These are phyloP conservation scores for Septoria linicola DNA, from an alignment of 2,329 filamentous ascomycete genomes.

Conservation along the genomic window DNA sequence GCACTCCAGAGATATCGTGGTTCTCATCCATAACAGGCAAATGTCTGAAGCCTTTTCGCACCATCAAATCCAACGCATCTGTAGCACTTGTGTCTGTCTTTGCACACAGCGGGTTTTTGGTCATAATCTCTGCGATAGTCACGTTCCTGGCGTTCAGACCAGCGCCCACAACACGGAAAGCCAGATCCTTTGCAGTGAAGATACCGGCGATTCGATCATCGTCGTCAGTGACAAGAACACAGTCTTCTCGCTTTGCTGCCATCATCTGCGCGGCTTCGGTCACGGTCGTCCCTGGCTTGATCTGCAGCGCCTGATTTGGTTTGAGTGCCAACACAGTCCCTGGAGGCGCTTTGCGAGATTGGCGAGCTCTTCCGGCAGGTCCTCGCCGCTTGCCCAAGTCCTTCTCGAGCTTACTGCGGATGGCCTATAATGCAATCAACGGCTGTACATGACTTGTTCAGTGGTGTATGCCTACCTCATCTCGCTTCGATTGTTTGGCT, in stretches of 20 bases:
- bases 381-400: slow-evolving; percentile 98
- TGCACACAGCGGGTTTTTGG: slow-evolving; percentile 96
- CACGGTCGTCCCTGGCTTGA: slow-evolving; percentile 91
- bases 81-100: slow-evolving; percentile 97
- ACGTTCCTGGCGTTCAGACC: slow-evolving; percentile 86
- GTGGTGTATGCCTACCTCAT: slow-evolving; percentile 73
- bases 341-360: slow-evolving; percentile 88
- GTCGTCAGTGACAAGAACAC: slow-evolving; percentile 94
- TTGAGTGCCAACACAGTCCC: slow-evolving; percentile 94
- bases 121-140: slow-evolving; percentile 98
- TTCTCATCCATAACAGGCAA: slow-evolving; percentile 99
- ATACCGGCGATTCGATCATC: slow-evolving; percentile 98
- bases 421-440: slow-evolving; percentile 62
- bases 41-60: slow-evolving; percentile 95
- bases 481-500: slow-evolving; percentile 93
- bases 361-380: slow-evolving; percentile 71
- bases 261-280: slow-evolving; percentile 96
- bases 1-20: slow-evolving; percentile 95
- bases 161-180: slow-evolving; percentile 90
- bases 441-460: neutral
- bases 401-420: slow-evolving; percentile 92
- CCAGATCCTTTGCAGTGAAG: slow-evolving; percentile 97
- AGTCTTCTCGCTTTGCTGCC: slow-evolving; percentile 98
- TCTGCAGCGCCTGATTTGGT: slow-evolving; percentile 93
- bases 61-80: slow-evolving; percentile 96